Evolutionary conservation across 371 early-diverging fungal species (phyloP).

Genomic region (Mortierella sp.): DNA sequence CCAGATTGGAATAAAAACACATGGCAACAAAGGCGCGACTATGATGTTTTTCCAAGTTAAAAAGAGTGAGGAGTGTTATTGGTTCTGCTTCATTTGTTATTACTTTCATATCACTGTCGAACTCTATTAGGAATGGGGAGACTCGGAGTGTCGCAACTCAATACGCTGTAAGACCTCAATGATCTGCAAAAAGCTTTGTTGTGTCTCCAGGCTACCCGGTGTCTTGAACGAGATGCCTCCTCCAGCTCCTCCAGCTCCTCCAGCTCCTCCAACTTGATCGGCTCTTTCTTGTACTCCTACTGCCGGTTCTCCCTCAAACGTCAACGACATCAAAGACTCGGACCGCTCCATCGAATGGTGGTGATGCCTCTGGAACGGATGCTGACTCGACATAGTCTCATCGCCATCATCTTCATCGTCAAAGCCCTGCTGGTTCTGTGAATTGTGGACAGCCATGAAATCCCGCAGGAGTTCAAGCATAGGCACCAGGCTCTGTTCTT

Average conservation of each 20-base stretch:
- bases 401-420: background rate
- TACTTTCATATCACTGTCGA: background rate
- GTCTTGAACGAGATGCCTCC: constrained; percentile 15
- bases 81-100: background rate
- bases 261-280: background rate
- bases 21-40: background rate
- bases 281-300: background rate
- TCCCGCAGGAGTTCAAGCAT: constrained; percentile 41
- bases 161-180: constrained; percentile 28
- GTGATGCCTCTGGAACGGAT: background rate
- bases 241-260: background rate
- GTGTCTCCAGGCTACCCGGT: constrained; percentile 14
- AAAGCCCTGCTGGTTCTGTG: constrained; percentile 5
- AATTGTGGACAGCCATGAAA: constrained; percentile 17
- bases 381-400: background rate
- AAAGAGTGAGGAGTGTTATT: background rate
- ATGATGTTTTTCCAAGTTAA: background rate
- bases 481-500: constrained; percentile 28
- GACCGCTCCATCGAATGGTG: background rate
- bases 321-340: background rate
- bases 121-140: background rate
- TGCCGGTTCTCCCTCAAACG: background rate
- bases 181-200: constrained; percentile 29
- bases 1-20: background rate
- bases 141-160: constrained; percentile 16